phyloP scores from a whole-genome alignment of 768 basidiomycete genomes.

The Sarcodon sp. region DNA sequence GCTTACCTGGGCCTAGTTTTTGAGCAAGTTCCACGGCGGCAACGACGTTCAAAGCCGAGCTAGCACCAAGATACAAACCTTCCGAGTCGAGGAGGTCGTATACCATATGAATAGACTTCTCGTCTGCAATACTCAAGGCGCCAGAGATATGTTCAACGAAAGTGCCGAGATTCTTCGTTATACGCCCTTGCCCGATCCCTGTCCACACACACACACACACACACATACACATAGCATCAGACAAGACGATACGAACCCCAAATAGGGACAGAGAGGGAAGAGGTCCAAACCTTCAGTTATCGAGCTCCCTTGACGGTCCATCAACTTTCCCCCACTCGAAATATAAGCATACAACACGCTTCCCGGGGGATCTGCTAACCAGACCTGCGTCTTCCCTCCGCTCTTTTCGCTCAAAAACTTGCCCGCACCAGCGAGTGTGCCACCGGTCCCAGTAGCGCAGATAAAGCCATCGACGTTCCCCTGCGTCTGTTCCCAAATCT shows the following conservation, averaged over 20 bases:
- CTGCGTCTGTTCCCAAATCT: slow-evolving; percentile 86
- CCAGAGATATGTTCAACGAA: slow-evolving; percentile 72
- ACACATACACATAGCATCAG: not conserved
- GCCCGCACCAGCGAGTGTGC: slow-evolving; percentile 86
- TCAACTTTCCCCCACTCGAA: slow-evolving; percentile 62
- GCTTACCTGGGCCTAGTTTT: slow-evolving; percentile 69
- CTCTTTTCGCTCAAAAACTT: slow-evolving; percentile 77
- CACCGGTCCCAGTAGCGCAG: slow-evolving; percentile 92
- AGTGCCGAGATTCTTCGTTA: slow-evolving; percentile 82
- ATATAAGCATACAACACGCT: slow-evolving; percentile 82
- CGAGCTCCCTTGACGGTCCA: slow-evolving; percentile 72
- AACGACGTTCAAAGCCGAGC: slow-evolving; percentile 88
- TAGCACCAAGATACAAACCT: slow-evolving; percentile 91
- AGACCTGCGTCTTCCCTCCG: slow-evolving; percentile 66
- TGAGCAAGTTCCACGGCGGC: slow-evolving; percentile 83
- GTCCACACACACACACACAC: not conserved
- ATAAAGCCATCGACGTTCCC: slow-evolving; percentile 83
- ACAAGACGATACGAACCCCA: not conserved
- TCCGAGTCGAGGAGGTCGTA: slow-evolving; percentile 88
- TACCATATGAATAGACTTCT: slow-evolving; percentile 85
- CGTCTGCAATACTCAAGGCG: slow-evolving; percentile 78
- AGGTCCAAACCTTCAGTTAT: slow-evolving; percentile 71
- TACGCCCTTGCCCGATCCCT: slow-evolving; percentile 96
- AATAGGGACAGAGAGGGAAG: not conserved
- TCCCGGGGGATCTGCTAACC: slow-evolving; percentile 96